Base-by-base conservation (phyloP, 2,329 filamentous ascomycete genomes). In the Clonostachys byssicola region DNA sequence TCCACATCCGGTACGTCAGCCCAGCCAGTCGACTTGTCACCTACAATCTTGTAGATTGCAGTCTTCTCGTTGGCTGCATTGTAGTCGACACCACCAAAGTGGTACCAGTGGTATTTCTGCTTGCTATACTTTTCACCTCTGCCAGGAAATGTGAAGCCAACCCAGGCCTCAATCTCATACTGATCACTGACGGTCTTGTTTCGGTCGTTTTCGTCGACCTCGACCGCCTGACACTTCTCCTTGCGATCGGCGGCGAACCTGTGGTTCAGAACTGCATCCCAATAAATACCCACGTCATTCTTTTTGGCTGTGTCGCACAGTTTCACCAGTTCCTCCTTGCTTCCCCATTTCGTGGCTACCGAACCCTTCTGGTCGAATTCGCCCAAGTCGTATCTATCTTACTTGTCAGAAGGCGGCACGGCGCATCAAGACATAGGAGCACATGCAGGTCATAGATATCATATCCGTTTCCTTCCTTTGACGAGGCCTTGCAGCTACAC, bases 181-280 rank as follows among this genome's bases (percentile, higher is more conserved):
- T 80, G 73, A 12, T 78, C 72, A 6, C 73, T 77, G 9, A 78
- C 67, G 33, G 78, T 74, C 52, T 78, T 72, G 34, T 73, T 80
- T 17, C 84, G 75, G 58, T 88, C 78, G 57, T 79, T 61, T 1
- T 68, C 61, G 57, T 89, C 77, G 20, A 89, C 85, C 60, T 85
- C 81, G 41, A 86, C 73, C 2, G 81, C 83, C 49, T 69, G 66
- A 48, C 80, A 85, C 46, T 75, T 75, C 59, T 89, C 85, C 23
- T 75, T 81, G 45, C 71, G 74, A 59, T 89, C 86, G 14, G 84
- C 86, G 4, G 78, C 85, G n/a, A 85, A 85, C 60, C 86, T 88
- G 63, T 89, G 86, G 57, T 89, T 89, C 34, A 89, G 69, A 2
- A 89, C 85, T 3, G 85, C 83, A 61, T 89, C 86, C 80, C 83